Evolutionary conservation across 176 grass and related monocot genomes (phyloP).

Genomic region (Hordeum vulgare): MorexV3_pseudomolecules_assembly NC_058522.1:564736409-564736908

Average conservation of each 20-base stretch:
- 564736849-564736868: neutral
- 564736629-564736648: constrained; percentile 95
- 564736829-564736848: constrained; percentile 27
- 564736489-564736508: constrained; percentile 89
- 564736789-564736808: constrained; percentile 59
- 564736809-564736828: constrained; percentile 69
- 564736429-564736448: constrained; percentile 55
- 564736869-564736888: neutral
- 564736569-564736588: constrained; percentile 94
- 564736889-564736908: neutral
- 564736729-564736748: constrained; percentile 91
- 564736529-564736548: constrained; percentile 99
- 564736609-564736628: constrained; percentile 69
- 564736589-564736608: constrained; percentile 55
- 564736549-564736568: constrained; percentile 90
- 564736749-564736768: constrained; percentile 97
- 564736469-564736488: constrained; percentile 93
- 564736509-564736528: constrained; percentile 67
- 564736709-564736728: constrained; percentile 82
- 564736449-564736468: constrained; percentile 78
- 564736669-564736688: constrained; percentile 81
- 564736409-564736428: constrained; percentile 6
- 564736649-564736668: constrained; percentile 97
- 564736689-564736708: constrained; percentile 96
- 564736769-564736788: constrained; percentile 57